These are phyloP conservation scores for Glarea lozoyensis DNA, from an alignment of 495 filamentous ascomycete species.

Conservation along the genomic window DNA sequence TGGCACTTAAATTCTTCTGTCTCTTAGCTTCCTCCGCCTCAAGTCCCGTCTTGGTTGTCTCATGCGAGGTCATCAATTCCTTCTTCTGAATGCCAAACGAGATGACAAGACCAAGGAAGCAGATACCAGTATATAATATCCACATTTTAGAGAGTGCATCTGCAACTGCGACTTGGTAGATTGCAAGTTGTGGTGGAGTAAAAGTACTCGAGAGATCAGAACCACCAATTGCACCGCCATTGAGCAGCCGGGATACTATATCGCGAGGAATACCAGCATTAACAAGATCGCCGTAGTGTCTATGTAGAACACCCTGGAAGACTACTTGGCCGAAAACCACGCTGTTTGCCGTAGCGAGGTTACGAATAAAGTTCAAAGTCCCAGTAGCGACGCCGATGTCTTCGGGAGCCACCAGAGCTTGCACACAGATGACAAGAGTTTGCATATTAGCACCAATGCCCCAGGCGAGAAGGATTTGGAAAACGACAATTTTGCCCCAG, in stretches of 20 bases:
- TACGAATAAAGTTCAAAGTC: slow-evolving; percentile 52
- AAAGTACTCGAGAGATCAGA: slow-evolving; percentile 57
- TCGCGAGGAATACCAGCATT: slow-evolving; percentile 44
- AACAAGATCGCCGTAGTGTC: slow-evolving; percentile 27
- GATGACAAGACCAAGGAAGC: slow-evolving; percentile 23
- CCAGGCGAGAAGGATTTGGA: slow-evolving; percentile 54
- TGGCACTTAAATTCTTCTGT: no score
- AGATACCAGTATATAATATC: slow-evolving; percentile 16
- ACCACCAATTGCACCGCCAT: slow-evolving; percentile 40
- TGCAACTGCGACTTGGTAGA: background rate
- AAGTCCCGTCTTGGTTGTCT: no score
- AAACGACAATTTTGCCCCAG: slow-evolving; percentile 40
- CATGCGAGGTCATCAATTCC: no score
- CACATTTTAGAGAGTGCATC: background rate
- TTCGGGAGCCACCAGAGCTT: slow-evolving; percentile 48
- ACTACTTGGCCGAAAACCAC: slow-evolving; percentile 61
- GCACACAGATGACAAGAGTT: slow-evolving; percentile 67
- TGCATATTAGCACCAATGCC: slow-evolving; percentile 61
- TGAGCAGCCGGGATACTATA: slow-evolving; percentile 33
- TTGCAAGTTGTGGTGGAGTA: slow-evolving; percentile 3
- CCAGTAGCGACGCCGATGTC: slow-evolving; percentile 59
- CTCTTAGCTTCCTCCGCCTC: no score
- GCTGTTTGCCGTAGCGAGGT: slow-evolving; percentile 49
- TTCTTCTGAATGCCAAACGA: no score
- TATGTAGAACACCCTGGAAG: slow-evolving; percentile 44